Conservation (phyloP, 2,329 filamentous ascomycete genomes). For the Ophiocordyceps camponoti-floridani region DNA sequence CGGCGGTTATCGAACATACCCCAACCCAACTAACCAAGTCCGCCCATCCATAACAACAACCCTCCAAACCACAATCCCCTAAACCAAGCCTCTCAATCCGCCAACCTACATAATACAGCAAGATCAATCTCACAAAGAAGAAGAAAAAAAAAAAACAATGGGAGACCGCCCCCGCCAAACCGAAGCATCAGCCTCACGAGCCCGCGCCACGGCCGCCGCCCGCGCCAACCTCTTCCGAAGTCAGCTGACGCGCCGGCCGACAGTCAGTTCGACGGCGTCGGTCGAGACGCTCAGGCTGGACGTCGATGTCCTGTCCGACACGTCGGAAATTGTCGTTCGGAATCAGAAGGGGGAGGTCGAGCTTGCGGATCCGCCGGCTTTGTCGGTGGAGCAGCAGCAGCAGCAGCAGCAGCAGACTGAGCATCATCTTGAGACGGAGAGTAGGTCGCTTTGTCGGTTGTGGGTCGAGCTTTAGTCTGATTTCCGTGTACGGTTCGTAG, state of each 20-base stretch:
- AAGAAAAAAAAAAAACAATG: no score
- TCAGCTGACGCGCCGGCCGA: constrained; percentile 39
- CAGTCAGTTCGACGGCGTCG: constrained; percentile 19
- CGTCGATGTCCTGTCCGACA: constrained; percentile 24
- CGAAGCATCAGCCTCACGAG: background rate
- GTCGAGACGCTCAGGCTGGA: constrained; percentile 31
- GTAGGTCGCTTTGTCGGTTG: no score
- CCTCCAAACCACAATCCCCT: no score
- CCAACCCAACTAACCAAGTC: no score
- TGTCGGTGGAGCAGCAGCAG: no score
- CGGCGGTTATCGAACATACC: no score
- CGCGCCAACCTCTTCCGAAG: constrained; percentile 37
- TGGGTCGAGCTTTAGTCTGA: no score
- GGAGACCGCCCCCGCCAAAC: background rate
- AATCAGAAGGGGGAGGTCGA: constrained; percentile 45
- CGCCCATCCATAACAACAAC: no score
- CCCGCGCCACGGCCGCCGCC: background rate
- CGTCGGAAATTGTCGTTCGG: constrained; percentile 42
- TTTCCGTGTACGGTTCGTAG: constrained; percentile 13
- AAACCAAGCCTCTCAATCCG: no score
- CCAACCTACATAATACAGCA: no score
- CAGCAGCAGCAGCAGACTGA: constrained; percentile 40
- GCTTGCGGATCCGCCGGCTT: constrained; percentile 36
- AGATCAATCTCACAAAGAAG: no score
- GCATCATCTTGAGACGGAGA: constrained; percentile 37